Base-by-base conservation (phyloP, 1,284 basidiomycete genomes). In the Mrakiaceae sp. region DNA sequence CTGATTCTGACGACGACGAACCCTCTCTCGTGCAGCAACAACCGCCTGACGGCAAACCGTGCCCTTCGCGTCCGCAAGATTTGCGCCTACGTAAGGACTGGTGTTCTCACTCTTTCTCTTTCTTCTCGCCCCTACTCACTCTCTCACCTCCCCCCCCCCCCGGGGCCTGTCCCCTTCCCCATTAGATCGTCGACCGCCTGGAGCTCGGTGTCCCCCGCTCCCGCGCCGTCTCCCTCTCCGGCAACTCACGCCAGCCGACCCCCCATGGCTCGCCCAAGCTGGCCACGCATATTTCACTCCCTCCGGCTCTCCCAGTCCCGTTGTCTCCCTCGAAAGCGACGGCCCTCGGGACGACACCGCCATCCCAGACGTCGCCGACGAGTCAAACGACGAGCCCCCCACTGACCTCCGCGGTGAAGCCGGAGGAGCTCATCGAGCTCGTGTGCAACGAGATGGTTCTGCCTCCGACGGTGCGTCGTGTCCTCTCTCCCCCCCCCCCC, bases 41-140 rank as follows among this genome's bases (percentile, higher is more conserved):
- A 87, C 0, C 87, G 93, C 69, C 78, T 98, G 47, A 95, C 90
- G 0, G 92, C 94, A 0, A 91, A 85, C 69, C 83, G 88, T 55
- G 87, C 87, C 72, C 79, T 98, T 64, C 82, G 95, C 16, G 83
- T 95, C 42, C 82, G 86, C 63, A 97, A 97, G 75, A 82, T 96
- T 12, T 81, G 85, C 1, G 72, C 79, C 61, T 95, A 97, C 78
- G 90, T 94, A 72, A 56, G 86, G 14, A 7, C 11, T 44, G 3
- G 5, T 53, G 10, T n/a, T 8, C 5, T 43, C 59, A 5, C 42
- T 7, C 43, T 6, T 14, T 43, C 49, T 8, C 27, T 27, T 16
- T 60, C 48, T 6, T 42, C n/a, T 51, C 3, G 39, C 48, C 11
- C 14, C 6, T 8, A 27, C 40, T n/a, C 27, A 8, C 12, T 9